These are phyloP conservation scores for Hyparrhenia diplandra DNA, from an alignment of 176 grass and related monocot genomes.

Conservation along the genomic window DNA sequence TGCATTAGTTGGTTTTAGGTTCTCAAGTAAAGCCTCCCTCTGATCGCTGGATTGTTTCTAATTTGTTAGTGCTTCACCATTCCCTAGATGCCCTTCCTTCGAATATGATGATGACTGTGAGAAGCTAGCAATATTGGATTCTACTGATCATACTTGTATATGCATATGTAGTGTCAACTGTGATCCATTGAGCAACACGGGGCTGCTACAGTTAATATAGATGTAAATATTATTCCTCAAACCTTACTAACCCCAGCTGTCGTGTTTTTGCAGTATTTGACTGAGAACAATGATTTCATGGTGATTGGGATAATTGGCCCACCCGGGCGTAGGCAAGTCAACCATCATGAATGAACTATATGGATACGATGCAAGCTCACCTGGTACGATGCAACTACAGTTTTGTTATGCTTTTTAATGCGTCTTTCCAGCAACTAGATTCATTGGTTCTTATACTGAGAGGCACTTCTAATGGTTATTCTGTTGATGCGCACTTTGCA, in stretches of 20 bases:
- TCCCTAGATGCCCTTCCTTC: neutral
- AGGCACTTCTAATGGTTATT: neutral
- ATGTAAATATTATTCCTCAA: neutral
- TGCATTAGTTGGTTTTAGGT: neutral
- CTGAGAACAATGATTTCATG: constrained; percentile 90
- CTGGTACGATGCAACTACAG: constrained; percentile 36
- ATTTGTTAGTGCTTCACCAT: neutral
- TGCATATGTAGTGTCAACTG: neutral
- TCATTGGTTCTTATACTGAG: neutral
- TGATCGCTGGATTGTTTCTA: neutral
- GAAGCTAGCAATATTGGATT: neutral
- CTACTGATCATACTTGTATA: neutral
- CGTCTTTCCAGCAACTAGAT: too few relatives aligned
- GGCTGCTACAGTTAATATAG: neutral
- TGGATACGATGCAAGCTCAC: constrained; percentile 66
- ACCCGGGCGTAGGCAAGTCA: constrained; percentile 81
- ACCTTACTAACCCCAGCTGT: neutral
- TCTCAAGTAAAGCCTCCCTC: neutral
- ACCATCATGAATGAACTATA: constrained; percentile 92
- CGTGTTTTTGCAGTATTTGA: constrained; percentile 62
- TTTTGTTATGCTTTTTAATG: too few relatives aligned
- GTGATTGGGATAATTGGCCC: constrained; percentile 88
- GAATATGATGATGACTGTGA: neutral
- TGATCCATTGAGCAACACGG: neutral
- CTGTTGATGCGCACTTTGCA: neutral